Percentiles rank a stretch among this genome's conserved stretches.
phyloP scores from a whole-genome alignment of 2,329 filamentous ascomycete species.

The Coniochaeta hoffmannii region DNA sequence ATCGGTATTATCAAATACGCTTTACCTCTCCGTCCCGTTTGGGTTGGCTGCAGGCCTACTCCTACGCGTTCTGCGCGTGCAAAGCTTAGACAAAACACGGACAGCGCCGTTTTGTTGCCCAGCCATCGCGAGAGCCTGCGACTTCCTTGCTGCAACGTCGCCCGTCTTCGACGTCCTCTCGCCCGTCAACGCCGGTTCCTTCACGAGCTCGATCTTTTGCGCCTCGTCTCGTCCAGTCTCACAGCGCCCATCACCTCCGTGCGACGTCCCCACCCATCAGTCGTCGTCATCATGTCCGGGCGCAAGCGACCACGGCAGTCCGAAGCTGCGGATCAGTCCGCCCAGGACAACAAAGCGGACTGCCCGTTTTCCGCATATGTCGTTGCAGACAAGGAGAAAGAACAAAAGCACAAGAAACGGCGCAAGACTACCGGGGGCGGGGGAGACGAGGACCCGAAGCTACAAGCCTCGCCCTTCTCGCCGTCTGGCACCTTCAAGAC shows the following conservation, averaged over 20 bases:
- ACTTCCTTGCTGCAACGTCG: not conserved
- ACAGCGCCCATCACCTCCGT: slow-evolving; percentile 5
- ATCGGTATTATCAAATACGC: not conserved
- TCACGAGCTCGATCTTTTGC: not conserved
- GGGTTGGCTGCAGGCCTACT: not conserved
- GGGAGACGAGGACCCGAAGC: slow-evolving; percentile 34
- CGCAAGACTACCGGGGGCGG: slow-evolving; percentile 35
- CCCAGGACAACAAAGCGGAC: slow-evolving; percentile 46
- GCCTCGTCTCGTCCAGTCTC: not conserved
- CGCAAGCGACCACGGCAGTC: slow-evolving; percentile 34
- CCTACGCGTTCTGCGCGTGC: no score
- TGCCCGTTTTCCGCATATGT: slow-evolving; percentile 44
- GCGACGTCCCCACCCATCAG: not conserved
- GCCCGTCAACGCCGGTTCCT: not conserved
- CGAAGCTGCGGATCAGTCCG: slow-evolving; percentile 32
- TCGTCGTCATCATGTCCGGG: slow-evolving; percentile 26
- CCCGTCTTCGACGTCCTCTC: no score
- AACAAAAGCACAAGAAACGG: slow-evolving; percentile 35
- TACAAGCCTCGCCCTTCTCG: slow-evolving; percentile 47
- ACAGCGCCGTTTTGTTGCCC: not conserved
- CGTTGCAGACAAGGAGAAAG: slow-evolving; percentile 39
- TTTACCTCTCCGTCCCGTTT: not conserved
- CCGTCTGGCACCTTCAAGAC: slow-evolving; percentile 48
- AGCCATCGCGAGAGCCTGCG: not conserved
- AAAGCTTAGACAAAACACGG: not conserved